A percentile compares a stretch with the other conserved stretches of the same genome.
These are phyloP conservation scores for Halophytophthora batemanensis DNA, from an alignment of 352 stramenopile species.

Conservation along the genomic window DNA sequence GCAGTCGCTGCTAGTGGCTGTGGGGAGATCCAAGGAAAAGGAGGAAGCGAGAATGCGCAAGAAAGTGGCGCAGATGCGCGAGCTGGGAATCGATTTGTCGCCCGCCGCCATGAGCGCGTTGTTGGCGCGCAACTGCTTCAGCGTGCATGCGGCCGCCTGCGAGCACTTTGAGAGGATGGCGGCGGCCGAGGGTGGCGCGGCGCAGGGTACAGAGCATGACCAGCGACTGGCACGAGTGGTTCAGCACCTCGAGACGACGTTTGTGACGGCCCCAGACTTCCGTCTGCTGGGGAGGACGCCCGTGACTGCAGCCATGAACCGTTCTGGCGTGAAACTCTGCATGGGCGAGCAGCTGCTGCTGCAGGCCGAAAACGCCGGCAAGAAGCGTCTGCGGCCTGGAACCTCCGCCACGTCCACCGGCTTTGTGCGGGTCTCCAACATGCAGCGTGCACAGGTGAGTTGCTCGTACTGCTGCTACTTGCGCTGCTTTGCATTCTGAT, in stretches of 20 bases:
- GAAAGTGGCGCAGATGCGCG: conserved; percentile 74
- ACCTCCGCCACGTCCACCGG: conserved; percentile 21
- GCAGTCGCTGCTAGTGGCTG: conserved; percentile 41
- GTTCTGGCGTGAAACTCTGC: conserved; percentile 32
- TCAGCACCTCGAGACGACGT: conserved; percentile 28
- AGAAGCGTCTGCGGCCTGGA: conserved; percentile 50
- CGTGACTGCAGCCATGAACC: conserved; percentile 49
- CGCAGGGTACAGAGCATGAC: conserved; percentile 17
- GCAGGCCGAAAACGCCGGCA: conserved; percentile 67
- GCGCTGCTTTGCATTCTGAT: too few relatives aligned
- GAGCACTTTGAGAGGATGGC: conserved; percentile 69
- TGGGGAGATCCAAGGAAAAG: conserved; percentile 65
- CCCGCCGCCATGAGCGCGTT: conserved; percentile 47
- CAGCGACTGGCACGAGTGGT: conserved; percentile 12
- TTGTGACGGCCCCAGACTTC: conserved; percentile 24
- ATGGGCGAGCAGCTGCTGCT: conserved; percentile 51
- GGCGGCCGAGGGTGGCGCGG: background rate
- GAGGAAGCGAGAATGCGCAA: conserved; percentile 53
- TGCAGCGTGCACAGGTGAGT: conserved; percentile 33
- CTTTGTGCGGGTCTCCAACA: conserved; percentile 55
- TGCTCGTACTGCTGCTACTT: background rate
- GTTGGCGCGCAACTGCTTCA: conserved; percentile 73
- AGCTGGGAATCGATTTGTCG: conserved; percentile 70
- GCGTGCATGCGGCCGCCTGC: conserved; percentile 59
- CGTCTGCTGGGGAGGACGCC: conserved; percentile 42